A percentile compares a stretch with the other conserved stretches of the same genome.
Conservation (phyloP, 306 rosid species). For the Dalbergia cultrata region DNA sequence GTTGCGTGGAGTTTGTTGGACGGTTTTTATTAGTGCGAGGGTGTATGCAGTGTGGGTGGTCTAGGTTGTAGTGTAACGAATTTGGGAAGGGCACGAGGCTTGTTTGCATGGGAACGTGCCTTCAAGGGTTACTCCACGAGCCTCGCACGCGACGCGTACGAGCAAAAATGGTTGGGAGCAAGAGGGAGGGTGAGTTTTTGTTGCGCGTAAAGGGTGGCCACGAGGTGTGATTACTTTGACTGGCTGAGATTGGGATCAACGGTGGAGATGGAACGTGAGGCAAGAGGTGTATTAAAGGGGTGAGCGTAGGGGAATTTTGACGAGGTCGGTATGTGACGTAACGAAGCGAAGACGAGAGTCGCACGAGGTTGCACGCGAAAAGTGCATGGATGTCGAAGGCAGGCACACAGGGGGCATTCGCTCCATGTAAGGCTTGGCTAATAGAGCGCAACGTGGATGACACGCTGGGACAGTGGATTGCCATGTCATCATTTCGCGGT, state of each 20-base stretch:
- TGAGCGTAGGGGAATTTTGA: not conserved
- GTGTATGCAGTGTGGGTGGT: not conserved
- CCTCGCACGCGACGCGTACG: conserved; percentile 38
- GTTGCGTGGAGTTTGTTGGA: not conserved
- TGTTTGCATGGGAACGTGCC: conserved; percentile 47
- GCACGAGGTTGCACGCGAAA: conserved; percentile 55
- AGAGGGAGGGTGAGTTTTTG: not conserved
- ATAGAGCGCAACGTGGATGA: not conserved
- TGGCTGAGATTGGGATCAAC: not conserved
- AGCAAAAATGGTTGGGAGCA: too few relatives aligned
- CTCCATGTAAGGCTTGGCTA: conserved; percentile 35
- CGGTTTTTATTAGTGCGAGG: not conserved
- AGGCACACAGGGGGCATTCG: conserved; percentile 42
- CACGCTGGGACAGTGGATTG: not conserved
- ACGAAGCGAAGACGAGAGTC: not conserved
- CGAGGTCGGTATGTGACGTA: conserved; percentile 19
- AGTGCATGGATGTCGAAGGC: conserved; percentile 53
- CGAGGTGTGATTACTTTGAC: not conserved
- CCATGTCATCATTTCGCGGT: conserved; percentile 37
- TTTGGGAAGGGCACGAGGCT: conserved; percentile 42
- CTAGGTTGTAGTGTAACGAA: not conserved
- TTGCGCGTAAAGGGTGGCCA: not conserved
- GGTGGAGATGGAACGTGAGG: not conserved
- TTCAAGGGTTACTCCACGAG: conserved; percentile 46
- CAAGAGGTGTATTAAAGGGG: not conserved